These are phyloP conservation scores for Sporothrix mexicana DNA, from an alignment of 2,329 filamentous ascomycete genomes.

Conservation along the genomic window DNA sequence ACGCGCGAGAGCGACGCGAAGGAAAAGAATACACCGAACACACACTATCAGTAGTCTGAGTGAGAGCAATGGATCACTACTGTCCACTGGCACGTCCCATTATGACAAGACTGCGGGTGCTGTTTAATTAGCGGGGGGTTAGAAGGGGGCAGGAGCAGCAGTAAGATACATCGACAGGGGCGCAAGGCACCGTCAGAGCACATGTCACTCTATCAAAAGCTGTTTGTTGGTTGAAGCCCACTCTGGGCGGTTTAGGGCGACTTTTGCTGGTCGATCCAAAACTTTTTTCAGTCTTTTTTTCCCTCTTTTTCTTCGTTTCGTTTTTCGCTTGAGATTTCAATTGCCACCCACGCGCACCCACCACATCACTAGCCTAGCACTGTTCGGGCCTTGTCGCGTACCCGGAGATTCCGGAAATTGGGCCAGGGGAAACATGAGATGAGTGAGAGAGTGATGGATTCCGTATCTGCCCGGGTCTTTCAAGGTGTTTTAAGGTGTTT, in stretches of 20 bases:
- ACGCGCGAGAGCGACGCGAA: conserved; percentile 15
- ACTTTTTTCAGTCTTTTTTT: not conserved
- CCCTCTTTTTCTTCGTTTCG: not conserved
- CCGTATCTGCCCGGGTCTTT: conserved; percentile 25
- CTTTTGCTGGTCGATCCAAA: conserved; percentile 9
- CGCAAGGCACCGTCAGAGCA: not conserved
- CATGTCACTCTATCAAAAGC: not conserved
- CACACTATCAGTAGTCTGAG: not conserved
- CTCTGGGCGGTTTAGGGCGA: not conserved
- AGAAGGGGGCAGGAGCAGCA: conserved; percentile 8
- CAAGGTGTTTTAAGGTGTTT: not conserved
- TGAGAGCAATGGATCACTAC: conserved; percentile 16
- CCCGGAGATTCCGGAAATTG: conserved; percentile 36
- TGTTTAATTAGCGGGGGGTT: conserved; percentile 31
- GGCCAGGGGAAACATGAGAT: conserved; percentile 30
- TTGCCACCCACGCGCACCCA: conserved; percentile 16
- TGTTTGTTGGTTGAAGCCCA: not conserved
- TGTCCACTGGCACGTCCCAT: not conserved
- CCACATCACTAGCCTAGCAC: conserved; percentile 4
- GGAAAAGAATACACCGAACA: not conserved
- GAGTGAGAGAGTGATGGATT: conserved; percentile 26
- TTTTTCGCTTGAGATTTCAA: conserved; percentile 3
- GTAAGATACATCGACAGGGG: conserved; percentile 26
- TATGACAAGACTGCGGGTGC: conserved; percentile 21
- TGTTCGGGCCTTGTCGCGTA: conserved; percentile 24